phyloP scores from a whole-genome alignment of 2,329 filamentous ascomycete species.

The Coniochaeta sp. region DNA sequence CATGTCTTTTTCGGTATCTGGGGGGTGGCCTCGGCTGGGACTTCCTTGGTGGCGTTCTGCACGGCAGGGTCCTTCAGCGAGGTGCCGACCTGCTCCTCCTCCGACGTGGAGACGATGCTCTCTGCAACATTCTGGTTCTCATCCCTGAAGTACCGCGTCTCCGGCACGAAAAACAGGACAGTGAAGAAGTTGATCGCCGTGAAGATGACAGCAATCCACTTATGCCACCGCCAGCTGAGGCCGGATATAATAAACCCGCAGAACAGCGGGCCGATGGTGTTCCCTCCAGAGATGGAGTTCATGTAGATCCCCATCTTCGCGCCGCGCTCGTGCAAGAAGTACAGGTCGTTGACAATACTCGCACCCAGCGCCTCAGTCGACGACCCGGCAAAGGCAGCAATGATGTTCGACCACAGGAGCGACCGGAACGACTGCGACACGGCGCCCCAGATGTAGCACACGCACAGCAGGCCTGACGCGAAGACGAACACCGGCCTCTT shows the following conservation, averaged over 20 bases:
- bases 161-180: slow-evolving; percentile 22
- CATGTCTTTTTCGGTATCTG: slow-evolving; percentile 16
- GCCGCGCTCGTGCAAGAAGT: slow-evolving; percentile 25
- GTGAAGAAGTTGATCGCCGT: slow-evolving; percentile 19
- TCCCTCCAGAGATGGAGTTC: slow-evolving; percentile 22
- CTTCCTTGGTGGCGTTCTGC: not conserved
- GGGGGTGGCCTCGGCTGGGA: not conserved
- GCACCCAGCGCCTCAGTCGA: slow-evolving; percentile 36
- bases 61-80: not conserved
- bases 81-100: slow-evolving; percentile 1
- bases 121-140: slow-evolving; percentile 9
- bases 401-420: slow-evolving; percentile 35
- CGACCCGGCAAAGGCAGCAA: slow-evolving; percentile 35
- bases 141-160: slow-evolving; percentile 20
- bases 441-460: slow-evolving; percentile 36
- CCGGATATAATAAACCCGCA: slow-evolving; percentile 22
- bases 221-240: slow-evolving; percentile 24
- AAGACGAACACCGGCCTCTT: slow-evolving; percentile 39
- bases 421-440: slow-evolving; percentile 30
- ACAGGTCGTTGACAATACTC: slow-evolving; percentile 23
- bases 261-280: slow-evolving; percentile 22
- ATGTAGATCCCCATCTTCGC: slow-evolving; percentile 24
- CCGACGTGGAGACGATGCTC: not conserved
- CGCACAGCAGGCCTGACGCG: slow-evolving; percentile 28
- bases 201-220: slow-evolving; percentile 22